Conservation (phyloP, 2,329 filamentous ascomycete species). For the Taxawa tesnikishii region DNA sequence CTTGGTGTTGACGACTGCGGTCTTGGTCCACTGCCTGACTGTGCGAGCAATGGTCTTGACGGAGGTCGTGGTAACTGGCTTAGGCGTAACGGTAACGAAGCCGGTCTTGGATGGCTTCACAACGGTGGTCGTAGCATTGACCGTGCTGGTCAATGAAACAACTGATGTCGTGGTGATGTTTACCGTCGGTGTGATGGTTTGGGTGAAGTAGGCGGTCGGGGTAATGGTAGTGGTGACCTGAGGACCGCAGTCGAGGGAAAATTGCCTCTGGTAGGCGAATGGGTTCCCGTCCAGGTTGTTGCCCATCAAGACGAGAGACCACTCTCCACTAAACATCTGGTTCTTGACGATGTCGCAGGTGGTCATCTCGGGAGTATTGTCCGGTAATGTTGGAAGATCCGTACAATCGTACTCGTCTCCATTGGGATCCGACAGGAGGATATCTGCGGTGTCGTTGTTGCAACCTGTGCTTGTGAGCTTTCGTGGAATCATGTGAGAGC, state of each 20-base stretch:
- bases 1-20: constrained; percentile 11
- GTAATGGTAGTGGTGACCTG: constrained; percentile 8
- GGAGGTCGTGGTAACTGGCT: constrained; percentile 1
- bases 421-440: constrained; percentile 8
- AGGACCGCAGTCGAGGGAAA: constrained; percentile 6
- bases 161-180: constrained; percentile 8
- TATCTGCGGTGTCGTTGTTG: constrained; percentile 7
- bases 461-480: constrained; percentile 8
- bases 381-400: constrained; percentile 3
- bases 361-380: constrained; percentile 7
- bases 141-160: neutral
- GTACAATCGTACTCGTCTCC: constrained; percentile 9
- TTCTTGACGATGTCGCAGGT: constrained; percentile 11
- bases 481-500: neutral
- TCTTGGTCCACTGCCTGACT: constrained; percentile 10
- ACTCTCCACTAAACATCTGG: constrained; percentile 10
- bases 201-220: constrained; percentile 9
- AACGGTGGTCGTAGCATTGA: constrained; percentile 5
- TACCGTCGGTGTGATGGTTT: constrained; percentile 8
- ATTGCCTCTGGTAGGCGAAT: constrained; percentile 10
- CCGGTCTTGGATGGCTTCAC: constrained; percentile 5
- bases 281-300: constrained; percentile 12
- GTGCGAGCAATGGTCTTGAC: constrained; percentile 4
- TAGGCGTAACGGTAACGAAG: constrained; percentile 3
- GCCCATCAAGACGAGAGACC: constrained; percentile 8